Evolutionary conservation across 345 rosid species (phyloP).

Genomic region (Nephelium lappaceum): DNA sequence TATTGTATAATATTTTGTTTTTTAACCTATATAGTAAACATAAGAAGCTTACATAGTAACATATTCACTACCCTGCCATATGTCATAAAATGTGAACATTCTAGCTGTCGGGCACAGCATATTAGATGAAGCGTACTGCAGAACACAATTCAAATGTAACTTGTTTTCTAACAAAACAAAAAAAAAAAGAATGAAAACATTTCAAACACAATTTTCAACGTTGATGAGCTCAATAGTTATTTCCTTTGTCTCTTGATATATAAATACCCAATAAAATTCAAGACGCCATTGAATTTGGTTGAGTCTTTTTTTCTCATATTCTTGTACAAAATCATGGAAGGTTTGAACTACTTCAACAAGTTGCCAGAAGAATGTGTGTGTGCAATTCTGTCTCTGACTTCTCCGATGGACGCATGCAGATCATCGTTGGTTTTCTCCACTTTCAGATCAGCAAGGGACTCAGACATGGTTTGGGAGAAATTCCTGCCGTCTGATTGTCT

Average conservation of each 20-base stretch:
- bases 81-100: too few relatives aligned
- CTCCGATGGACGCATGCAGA: slow-evolving; percentile 58
- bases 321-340: slow-evolving; percentile 15
- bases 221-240: too few relatives aligned
- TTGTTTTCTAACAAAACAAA: not conserved
- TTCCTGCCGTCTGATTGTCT: slow-evolving; percentile 52
- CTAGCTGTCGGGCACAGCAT: not conserved
- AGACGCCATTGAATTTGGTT: not conserved
- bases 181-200: not conserved
- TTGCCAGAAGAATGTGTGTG: slow-evolving; percentile 71
- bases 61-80: too few relatives aligned
- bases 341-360: not conserved
- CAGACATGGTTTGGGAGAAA: slow-evolving; percentile 60
- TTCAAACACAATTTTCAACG: not conserved
- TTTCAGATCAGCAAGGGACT: slow-evolving; percentile 62
- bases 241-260: too few relatives aligned
- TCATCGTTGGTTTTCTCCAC: slow-evolving; percentile 48
- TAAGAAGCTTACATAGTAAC: too few relatives aligned
- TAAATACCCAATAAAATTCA: too few relatives aligned
- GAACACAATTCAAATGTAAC: not conserved
- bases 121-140: not conserved
- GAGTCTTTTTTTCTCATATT: not conserved
- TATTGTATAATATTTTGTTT: too few relatives aligned
- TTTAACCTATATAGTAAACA: too few relatives aligned
- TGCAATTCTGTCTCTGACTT: slow-evolving; percentile 55